phyloP scores from a whole-genome alignment of 2,329 filamentous ascomycete species.

The Helminthosporium solani region DNA sequence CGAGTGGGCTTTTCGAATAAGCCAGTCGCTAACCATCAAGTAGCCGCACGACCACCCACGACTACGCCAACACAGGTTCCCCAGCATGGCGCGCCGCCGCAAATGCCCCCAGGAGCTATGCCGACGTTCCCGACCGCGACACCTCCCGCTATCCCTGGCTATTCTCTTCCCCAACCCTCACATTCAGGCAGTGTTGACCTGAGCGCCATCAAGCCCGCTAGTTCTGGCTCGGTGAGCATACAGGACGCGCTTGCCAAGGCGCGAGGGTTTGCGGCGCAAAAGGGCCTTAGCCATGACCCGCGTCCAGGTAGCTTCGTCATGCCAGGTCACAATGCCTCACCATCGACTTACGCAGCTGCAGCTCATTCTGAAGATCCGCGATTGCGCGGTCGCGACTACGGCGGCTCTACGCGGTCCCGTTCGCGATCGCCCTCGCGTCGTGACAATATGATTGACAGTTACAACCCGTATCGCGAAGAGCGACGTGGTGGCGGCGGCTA shows the following conservation, averaged over 20 bases:
- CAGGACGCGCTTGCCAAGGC: conserved; percentile 83
- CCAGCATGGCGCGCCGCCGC: conserved; percentile 46
- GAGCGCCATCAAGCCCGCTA: conserved; percentile 75
- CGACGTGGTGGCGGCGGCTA: conserved; percentile 62
- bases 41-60: conserved; percentile 49
- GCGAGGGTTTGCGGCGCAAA: conserved; percentile 76
- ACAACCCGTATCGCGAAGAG: conserved; percentile 84
- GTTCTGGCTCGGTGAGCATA: conserved; percentile 78
- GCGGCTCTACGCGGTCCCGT: conserved; percentile 67
- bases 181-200: conserved; percentile 77
- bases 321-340: conserved; percentile 23
- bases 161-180: conserved; percentile 65
- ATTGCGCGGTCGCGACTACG: conserved; percentile 57
- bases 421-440: conserved; percentile 60
- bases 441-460: conserved; percentile 71
- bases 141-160: conserved; percentile 46
- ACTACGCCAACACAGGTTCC: conserved; percentile 51
- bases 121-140: conserved; percentile 44
- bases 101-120: conserved; percentile 48
- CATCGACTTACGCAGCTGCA: conserved; percentile 37
- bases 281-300: conserved; percentile 61
- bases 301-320: conserved; percentile 48
- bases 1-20: neutral
- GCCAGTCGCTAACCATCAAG: conserved; percentile 30
- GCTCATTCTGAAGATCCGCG: conserved; percentile 50